Conservation (phyloP, 371 early-diverging fungal species). For the Apophysomyces trapeziformis region DNA sequence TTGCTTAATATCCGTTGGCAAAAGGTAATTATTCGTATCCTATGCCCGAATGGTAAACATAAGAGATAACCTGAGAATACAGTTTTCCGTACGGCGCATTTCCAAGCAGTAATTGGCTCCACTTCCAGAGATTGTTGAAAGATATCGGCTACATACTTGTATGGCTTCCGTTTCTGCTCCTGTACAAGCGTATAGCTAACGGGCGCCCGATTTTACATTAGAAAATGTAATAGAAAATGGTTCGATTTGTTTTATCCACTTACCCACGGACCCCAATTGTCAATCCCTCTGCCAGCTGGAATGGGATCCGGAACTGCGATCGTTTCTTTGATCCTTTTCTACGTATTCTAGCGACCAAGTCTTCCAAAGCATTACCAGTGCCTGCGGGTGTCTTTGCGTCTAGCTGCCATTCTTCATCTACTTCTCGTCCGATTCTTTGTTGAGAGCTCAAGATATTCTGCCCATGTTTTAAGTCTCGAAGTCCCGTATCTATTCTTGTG, state of each 20-base stretch:
- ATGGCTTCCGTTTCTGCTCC: slow-evolving; percentile 47
- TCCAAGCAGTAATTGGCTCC: slow-evolving; percentile 55
- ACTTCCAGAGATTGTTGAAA: slow-evolving; percentile 62
- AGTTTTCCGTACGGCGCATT: slow-evolving; percentile 43
- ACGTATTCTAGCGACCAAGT: slow-evolving; percentile 50
- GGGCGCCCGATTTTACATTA: neutral
- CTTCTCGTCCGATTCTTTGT: slow-evolving; percentile 21
- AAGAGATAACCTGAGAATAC: slow-evolving; percentile 1
- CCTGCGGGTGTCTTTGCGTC: slow-evolving; percentile 51
- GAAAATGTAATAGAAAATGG: neutral
- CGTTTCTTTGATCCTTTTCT: slow-evolving; percentile 65
- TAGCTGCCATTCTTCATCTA: slow-evolving; percentile 20
- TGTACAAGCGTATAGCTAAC: slow-evolving; percentile 53
- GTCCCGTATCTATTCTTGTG: neutral
- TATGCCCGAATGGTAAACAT: slow-evolving; percentile 8
- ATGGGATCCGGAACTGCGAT: slow-evolving; percentile 52
- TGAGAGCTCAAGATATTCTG: slow-evolving; percentile 30
- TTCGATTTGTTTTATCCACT: neutral
- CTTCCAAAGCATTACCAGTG: slow-evolving; percentile 50
- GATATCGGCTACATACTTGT: slow-evolving; percentile 50
- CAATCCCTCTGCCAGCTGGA: slow-evolving; percentile 56
- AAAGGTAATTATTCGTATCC: slow-evolving; percentile 58
- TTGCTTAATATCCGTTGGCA: slow-evolving; percentile 59
- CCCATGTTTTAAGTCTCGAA: neutral
- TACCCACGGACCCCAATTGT: slow-evolving; percentile 65